phyloP scores from a whole-genome alignment of 179 eudicot genomes.

The Carnegiea gigantea region DNA sequence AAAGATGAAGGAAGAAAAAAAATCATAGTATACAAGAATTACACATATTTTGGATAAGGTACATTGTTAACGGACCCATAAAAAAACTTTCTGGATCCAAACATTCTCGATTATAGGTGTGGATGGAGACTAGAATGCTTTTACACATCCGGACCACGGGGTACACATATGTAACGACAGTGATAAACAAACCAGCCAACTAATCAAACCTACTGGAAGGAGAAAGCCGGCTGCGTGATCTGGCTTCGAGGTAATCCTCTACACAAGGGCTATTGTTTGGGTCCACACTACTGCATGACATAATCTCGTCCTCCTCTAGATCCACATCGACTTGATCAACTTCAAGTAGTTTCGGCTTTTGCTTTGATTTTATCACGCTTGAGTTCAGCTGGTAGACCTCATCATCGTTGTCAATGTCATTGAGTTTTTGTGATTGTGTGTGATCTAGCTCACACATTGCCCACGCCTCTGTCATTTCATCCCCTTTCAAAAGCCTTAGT shows the following conservation, averaged over 20 bases:
- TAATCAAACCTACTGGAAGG: background rate
- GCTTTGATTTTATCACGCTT: constrained; percentile 51
- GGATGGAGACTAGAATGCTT: too few species aligned
- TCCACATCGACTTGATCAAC: constrained; percentile 30
- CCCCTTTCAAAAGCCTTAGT: constrained; percentile 58
- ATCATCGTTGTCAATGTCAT: constrained; percentile 39
- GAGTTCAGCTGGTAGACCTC: constrained; percentile 63
- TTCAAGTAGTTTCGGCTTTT: constrained; percentile 26
- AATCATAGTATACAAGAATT: too few species aligned
- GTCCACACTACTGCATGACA: constrained; percentile 56
- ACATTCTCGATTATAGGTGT: too few species aligned
- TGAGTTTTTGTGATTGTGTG: constrained; percentile 26
- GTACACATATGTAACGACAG: background rate
- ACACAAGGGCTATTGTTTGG: constrained; percentile 47
- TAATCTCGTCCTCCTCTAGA: constrained; percentile 44
- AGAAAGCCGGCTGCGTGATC: background rate
- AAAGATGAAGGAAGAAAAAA: too few species aligned
- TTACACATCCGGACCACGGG: background rate
- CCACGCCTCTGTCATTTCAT: constrained; percentile 38
- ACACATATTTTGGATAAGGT: too few species aligned
- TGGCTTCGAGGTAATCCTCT: constrained; percentile 43
- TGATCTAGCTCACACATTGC: constrained; percentile 28
- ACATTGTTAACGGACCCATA: too few species aligned
- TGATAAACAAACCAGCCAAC: background rate
- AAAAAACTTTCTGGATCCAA: too few species aligned